Conservation (phyloP, 2,329 filamentous ascomycete genomes). For the Clonostachys rosea region DNA sequence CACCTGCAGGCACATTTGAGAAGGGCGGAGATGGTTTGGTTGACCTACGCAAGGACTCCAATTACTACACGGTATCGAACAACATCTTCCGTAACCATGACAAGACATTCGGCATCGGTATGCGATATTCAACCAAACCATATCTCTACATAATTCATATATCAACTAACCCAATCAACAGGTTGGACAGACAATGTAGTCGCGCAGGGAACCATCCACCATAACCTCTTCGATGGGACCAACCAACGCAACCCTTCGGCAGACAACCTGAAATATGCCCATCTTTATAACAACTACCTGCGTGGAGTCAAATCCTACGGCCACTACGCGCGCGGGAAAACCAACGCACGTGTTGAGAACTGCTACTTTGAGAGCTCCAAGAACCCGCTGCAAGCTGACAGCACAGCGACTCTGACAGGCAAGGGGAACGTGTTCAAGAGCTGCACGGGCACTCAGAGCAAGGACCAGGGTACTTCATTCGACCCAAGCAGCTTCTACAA, state of each 20-base stretch:
- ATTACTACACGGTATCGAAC: slow-evolving; percentile 14
- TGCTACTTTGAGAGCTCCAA: slow-evolving; percentile 13
- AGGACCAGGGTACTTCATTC: slow-evolving; percentile 6
- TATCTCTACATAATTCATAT: too few relatives aligned
- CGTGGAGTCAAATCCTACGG: slow-evolving; percentile 13
- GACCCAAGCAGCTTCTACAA: slow-evolving; percentile 6
- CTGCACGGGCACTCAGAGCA: slow-evolving; percentile 4
- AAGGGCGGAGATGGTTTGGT: slow-evolving; percentile 13
- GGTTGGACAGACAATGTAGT: slow-evolving; percentile 17
- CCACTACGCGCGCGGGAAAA: slow-evolving; percentile 14
- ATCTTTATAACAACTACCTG: slow-evolving; percentile 19
- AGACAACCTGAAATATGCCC: slow-evolving; percentile 14
- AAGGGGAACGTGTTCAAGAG: slow-evolving; percentile 8
- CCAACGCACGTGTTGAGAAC: slow-evolving; percentile 15
- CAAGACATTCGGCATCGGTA: slow-evolving; percentile 17
- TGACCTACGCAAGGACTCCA: slow-evolving; percentile 15
- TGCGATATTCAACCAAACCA: background rate
- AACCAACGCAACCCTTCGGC: slow-evolving; percentile 15
- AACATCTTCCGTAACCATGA: slow-evolving; percentile 15
- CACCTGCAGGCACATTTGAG: slow-evolving; percentile 7
- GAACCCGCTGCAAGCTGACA: slow-evolving; percentile 10
- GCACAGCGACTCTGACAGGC: slow-evolving; percentile 5
- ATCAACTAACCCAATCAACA: background rate
- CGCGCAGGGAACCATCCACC: slow-evolving; percentile 14
- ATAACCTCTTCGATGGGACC: slow-evolving; percentile 15